phyloP scores from a whole-genome alignment of 1,284 basidiomycete species.

The Prillingera fragicola region DNA sequence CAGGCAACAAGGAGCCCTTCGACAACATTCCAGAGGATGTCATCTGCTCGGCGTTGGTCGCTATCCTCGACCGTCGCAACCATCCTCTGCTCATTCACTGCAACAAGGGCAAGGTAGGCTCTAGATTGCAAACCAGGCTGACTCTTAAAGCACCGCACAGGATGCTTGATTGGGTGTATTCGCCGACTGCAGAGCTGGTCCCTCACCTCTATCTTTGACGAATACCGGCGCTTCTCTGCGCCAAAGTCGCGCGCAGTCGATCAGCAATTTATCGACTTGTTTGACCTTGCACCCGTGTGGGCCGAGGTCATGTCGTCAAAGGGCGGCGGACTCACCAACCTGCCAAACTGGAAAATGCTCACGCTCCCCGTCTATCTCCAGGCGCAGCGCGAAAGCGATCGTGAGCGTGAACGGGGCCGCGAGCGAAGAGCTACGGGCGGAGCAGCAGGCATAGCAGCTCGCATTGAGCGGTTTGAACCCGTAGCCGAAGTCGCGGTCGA shows the following conservation, averaged over 20 bases:
- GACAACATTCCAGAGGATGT: slow-evolving; percentile 54
- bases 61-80: slow-evolving; percentile 55
- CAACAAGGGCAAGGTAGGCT: slow-evolving; percentile 55
- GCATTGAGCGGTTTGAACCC: slow-evolving; percentile 1
- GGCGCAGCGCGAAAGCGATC: slow-evolving; percentile 9
- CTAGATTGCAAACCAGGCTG: background rate
- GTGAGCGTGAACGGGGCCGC: slow-evolving; percentile 5
- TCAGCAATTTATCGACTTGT: slow-evolving; percentile 56
- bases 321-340: slow-evolving; percentile 33
- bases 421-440: slow-evolving; percentile 1
- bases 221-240: slow-evolving; percentile 52
- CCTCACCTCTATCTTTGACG: slow-evolving; percentile 54
- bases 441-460: background rate
- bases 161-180: slow-evolving; percentile 55
- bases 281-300: slow-evolving; percentile 42
- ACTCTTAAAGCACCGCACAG: slow-evolving; percentile 51
- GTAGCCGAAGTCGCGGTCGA: slow-evolving; percentile 1
- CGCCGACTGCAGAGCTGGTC: slow-evolving; percentile 54
- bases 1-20: slow-evolving; percentile 55
- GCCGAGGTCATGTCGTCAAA: slow-evolving; percentile 22
- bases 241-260: slow-evolving; percentile 54
- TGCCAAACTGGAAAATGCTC: slow-evolving; percentile 41
- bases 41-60: slow-evolving; percentile 53
- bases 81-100: slow-evolving; percentile 56
- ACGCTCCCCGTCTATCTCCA: slow-evolving; percentile 21